Base-by-base conservation (phyloP, 768 basidiomycete genomes). In the Hydnomerulius pinastri region DNA sequence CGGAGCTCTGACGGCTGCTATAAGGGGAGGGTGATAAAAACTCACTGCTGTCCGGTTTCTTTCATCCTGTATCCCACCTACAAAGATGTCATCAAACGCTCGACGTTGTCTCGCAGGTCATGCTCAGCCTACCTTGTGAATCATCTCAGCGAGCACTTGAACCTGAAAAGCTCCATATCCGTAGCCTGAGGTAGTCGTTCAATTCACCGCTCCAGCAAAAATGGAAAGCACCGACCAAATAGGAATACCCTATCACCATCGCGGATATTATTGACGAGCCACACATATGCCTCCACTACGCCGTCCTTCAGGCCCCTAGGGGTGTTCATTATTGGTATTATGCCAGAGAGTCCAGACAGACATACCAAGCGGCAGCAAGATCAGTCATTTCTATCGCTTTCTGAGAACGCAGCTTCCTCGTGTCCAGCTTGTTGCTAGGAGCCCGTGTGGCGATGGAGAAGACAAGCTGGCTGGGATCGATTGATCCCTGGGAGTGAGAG, bases 61-160 rank as follows among this genome's bases (percentile, higher is more conserved):
- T 35, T 46, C 10, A 23, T 13, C 21, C 33, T 25, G 35, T 33
- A 46, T 3, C 65, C 65, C 17, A 66, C 56, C 64, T 65, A 44
- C 35, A 13, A 23, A 32, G n/a, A 10, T 4, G 27, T 25, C n/a
- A 2, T 8, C 25, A 4, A 27, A 43, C 15, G 48, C 28, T 36
- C 39, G 32, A 18, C 4, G 24, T 46, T 3, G 4, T 38, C 33
- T 35, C 33, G 17, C 17, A 12, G 9, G 15, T 21, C 18, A 18
- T 7, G 36, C 21, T 13, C 7, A 10, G 23, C 33, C n/a, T 39
- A 46, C 45, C 9, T 46, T 36, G 6, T 38, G 45, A 9, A 46
- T 35, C 45, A 46, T 46, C 37, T 32, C 45, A 0, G 45, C 45
- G 20, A 46, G 18, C 18, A 36, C 33, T 25, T 36, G 45, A 20